Evolutionary conservation across 2,329 filamentous ascomycete genomes (phyloP).

Genomic region (Alternaria sp.): DNA sequence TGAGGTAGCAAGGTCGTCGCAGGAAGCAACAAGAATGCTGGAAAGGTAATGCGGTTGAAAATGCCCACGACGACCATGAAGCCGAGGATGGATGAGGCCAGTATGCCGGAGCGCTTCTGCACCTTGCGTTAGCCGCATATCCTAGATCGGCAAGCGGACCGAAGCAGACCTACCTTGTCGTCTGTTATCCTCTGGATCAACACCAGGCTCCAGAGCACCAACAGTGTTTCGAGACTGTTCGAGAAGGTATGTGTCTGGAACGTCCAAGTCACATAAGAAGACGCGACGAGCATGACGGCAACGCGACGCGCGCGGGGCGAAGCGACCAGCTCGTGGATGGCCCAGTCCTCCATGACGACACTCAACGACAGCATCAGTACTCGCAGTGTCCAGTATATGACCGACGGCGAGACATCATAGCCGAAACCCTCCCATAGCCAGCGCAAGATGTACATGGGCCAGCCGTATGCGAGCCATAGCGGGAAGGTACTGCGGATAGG

Average conservation of each 20-base stretch:
- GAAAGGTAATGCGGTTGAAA: constrained; percentile 98
- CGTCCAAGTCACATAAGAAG: constrained; percentile 98
- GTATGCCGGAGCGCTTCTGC: constrained; percentile 76
- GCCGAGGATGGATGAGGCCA: constrained; percentile 80
- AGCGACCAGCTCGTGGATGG: constrained; percentile 87
- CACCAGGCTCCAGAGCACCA: constrained; percentile 92
- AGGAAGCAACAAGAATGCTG: constrained; percentile 87
- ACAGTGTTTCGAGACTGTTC: constrained; percentile 92
- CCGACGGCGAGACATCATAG: constrained; percentile 80
- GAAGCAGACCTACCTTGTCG: constrained; percentile 68
- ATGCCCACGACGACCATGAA: constrained; percentile 83
- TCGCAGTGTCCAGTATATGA: constrained; percentile 88
- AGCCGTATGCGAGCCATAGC: constrained; percentile 92
- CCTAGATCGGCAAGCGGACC: constrained; percentile 33
- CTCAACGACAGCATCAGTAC: constrained; percentile 92
- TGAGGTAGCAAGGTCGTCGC: constrained; percentile 84
- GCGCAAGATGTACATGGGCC: constrained; percentile 90
- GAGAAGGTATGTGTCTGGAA: constrained; percentile 99
- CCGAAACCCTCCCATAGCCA: constrained; percentile 92
- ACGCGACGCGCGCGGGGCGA: constrained; percentile 74
- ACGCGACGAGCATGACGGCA: constrained; percentile 85
- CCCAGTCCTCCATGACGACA: constrained; percentile 98
- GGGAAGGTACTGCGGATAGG: constrained; percentile 97
- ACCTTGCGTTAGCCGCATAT: constrained; percentile 43
- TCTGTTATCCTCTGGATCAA: constrained; percentile 86